phyloP scores from a whole-genome alignment of 2,329 filamentous ascomycete species.

The Ramichloridium luteum region DNA sequence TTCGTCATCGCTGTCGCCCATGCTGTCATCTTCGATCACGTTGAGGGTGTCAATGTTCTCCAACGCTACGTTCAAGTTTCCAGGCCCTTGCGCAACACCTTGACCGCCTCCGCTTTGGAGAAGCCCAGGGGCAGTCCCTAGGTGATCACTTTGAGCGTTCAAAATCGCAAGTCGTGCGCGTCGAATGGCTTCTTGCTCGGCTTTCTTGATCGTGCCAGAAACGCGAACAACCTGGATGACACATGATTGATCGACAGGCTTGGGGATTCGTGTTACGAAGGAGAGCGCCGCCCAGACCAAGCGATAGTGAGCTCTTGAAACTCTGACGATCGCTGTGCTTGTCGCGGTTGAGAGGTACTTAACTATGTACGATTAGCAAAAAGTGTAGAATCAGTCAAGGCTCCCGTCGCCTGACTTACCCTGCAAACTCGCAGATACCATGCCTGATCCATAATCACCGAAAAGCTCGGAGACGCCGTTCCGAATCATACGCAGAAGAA shows the following conservation, averaged over 20 bases:
- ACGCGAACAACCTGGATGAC: constrained; percentile 77
- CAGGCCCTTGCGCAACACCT: too few species aligned
- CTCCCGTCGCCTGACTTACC: constrained; percentile 37
- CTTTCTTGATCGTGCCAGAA: constrained; percentile 85
- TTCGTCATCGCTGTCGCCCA: too few species aligned
- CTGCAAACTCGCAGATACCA: constrained; percentile 55
- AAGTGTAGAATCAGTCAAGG: constrained; percentile 1
- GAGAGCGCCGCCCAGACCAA: constrained; percentile 84
- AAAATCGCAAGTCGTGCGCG: constrained; percentile 61
- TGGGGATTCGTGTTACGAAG: constrained; percentile 59
- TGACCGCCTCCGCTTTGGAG: too few species aligned
- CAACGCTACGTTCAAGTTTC: too few species aligned
- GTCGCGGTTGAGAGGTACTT: constrained; percentile 91
- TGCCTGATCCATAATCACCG: constrained; percentile 78
- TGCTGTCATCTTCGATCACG: too few species aligned
- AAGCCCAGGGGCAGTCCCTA: too few species aligned
- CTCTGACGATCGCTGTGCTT: constrained; percentile 81
- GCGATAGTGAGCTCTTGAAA: constrained; percentile 68
- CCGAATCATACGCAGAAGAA: constrained; percentile 58
- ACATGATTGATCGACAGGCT: constrained; percentile 49
- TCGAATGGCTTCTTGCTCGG: constrained; percentile 77
- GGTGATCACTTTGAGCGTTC: too few species aligned
- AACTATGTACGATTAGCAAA: constrained; percentile 41
- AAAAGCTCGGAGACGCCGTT: constrained; percentile 61
- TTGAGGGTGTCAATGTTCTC: too few species aligned